Conservation (phyloP, 164 flowering plant species). For the Platanus orientalis region DNA sequence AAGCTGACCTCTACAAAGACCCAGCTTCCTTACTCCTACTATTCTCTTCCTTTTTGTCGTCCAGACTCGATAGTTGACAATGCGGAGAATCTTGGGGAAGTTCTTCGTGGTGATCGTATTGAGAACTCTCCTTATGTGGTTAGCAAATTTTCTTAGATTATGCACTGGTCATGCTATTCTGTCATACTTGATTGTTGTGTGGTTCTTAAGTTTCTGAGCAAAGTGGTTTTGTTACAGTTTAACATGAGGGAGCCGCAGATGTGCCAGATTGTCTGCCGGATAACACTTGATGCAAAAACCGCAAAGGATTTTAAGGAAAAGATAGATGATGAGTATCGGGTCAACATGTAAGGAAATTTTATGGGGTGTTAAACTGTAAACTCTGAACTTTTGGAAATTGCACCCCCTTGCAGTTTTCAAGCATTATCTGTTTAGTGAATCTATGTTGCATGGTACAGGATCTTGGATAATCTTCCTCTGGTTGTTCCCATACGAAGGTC, state of each 20-base stretch:
- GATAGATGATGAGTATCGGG: slow-evolving; percentile 85
- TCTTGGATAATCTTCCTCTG: slow-evolving; percentile 89
- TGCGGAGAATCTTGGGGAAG: slow-evolving; percentile 98
- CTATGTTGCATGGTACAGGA: slow-evolving; percentile 44
- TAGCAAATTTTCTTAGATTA: slow-evolving; percentile 18
- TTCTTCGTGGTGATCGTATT: slow-evolving; percentile 97
- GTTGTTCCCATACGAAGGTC: slow-evolving; percentile 65
- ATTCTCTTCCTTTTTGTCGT: slow-evolving; percentile 71
- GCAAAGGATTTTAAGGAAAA: slow-evolving; percentile 83
- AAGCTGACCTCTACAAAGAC: slow-evolving; percentile 85
- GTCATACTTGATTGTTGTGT: not conserved
- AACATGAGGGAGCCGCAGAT: slow-evolving; percentile 80
- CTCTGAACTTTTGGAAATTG: not conserved
- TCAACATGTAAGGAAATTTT: slow-evolving; percentile 67
- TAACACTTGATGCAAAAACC: slow-evolving; percentile 56
- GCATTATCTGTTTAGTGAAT: not conserved
- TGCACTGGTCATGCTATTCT: not conserved
- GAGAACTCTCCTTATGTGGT: slow-evolving; percentile 87
- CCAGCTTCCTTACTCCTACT: slow-evolving; percentile 91
- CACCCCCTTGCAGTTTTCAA: not conserved
- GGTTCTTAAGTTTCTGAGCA: slow-evolving; percentile 13
- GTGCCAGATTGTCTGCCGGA: slow-evolving; percentile 67
- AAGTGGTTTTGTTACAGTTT: slow-evolving; percentile 49
- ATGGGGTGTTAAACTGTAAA: not conserved
- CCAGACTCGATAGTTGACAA: slow-evolving; percentile 67